Evolutionary conservation across 2,329 filamentous ascomycete species (phyloP), one percentile per base, ranked within the genome.

Genomic region (Microthyrium microscopicum): DNA sequence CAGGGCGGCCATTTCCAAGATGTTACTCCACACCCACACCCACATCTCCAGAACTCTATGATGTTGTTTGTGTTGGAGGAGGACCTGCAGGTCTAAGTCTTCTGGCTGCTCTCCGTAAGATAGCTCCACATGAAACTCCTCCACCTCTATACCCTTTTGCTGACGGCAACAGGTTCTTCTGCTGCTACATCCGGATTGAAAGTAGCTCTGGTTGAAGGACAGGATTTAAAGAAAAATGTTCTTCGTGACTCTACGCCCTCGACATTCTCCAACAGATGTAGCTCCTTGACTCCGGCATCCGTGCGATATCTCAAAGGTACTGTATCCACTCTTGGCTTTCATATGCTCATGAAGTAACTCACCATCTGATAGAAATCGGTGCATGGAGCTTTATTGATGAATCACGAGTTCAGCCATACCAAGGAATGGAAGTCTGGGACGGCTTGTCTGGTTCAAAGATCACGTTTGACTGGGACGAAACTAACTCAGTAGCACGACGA

Each of bases 341-440:
- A 24, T 20, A 17, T 8, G n/a, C 8, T 3, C 32, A 9, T 17
- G 20, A 8, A 20, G 13, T 30, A 28, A 26, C 18, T 13, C 24
- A 5, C 21, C 4, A 7, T 34, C 29, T 17, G 20, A 18, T 42
- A 49, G 62, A 68, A 4, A 89, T 92, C 39, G 89, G 87, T 22
- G 84, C 78, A 31, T 95, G 87, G 89, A 50, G 64, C 5, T 73
- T 91, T 49, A 61, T 94, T 39, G 68, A 80, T 43, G 59, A 64
- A 26, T 62, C 70, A 5, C 73, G 89, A 20, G 71, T 89, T 21
- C 85, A 94, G 58, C 69, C 75, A 1, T 98, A 94, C 54, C 76
- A 91, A 39, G 80, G 87, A 46, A 98, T 98, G 89, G 79, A 93
- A 53, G 89, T 95, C 20, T 98, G 91, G 89, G 89, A 98, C 53